Evolutionary conservation across 2,329 filamentous ascomycete species (phyloP), one percentile per base, ranked within the genome.

Genomic region (Ophiostoma piceae): DNA sequence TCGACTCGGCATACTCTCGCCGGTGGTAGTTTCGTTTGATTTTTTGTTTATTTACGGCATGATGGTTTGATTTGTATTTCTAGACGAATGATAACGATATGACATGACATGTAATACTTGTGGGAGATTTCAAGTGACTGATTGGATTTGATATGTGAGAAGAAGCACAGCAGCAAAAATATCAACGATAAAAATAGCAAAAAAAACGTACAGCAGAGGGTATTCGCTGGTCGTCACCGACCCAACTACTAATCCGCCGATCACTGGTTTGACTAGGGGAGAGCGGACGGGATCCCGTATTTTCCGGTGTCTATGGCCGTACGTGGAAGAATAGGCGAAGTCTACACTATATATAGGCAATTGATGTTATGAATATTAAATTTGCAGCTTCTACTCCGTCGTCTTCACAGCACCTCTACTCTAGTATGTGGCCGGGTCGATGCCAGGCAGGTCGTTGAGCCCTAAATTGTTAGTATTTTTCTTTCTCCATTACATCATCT

Each of bases 221-320:
- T 47, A 47, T 47, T 47, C 43, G 43, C 43, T 47, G 43, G 43
- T 47, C 43, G 43, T 47, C 43, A 47, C 43, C 43, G 43, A 47
- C 43, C 43, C 43, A 47, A 47, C 43, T 47, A 47, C 43, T 47
- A 47, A 47, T 47, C 43, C 43, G 43, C 43, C 43, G 43, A 47
- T 47, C 6, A 47, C 16, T 47, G 43, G 43, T 47, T 47, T 47
- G 19, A 47, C 43, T 47, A 47, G 43, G 43, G 43, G 43, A 47
- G 43, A 47, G 43, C 43, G 43, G 43, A 47, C 43, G 43, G 43
- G 43, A 47, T 47, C 43, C 43, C 43, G 43, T 47, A 16, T 16
- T 47, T 47, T 47, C 43, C 43, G 19, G 16, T 47, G 19, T 47
- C 43, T 47, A 47, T 47, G 43, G 43, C 43, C 43, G 43, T 47